Evolutionary conservation across 306 rosid genomes (phyloP).

Genomic region (Cyclanthera cordifolia): DNA sequence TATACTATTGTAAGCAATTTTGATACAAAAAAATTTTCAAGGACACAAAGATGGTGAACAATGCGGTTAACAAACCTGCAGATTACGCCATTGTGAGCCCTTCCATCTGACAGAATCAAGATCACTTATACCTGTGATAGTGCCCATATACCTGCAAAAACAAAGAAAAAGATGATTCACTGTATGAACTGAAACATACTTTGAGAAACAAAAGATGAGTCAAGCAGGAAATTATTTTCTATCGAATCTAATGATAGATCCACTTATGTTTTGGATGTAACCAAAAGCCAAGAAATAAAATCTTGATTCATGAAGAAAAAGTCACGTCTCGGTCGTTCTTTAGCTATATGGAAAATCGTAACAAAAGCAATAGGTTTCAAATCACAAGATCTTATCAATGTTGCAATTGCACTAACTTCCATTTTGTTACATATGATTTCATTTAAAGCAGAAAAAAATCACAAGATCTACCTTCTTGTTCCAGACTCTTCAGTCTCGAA

Average conservation of each 20-base stretch:
- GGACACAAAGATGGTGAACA: neutral
- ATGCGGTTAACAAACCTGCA: slow-evolving; percentile 47
- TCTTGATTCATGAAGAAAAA: neutral
- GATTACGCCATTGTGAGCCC: slow-evolving; percentile 91
- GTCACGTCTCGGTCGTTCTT: neutral
- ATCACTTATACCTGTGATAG: slow-evolving; percentile 83
- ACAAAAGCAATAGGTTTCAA: neutral
- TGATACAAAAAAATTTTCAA: neutral
- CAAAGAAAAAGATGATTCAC: too few relatives aligned
- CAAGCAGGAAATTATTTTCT: neutral
- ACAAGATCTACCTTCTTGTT: slow-evolving; percentile 68
- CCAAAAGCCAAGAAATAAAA: neutral
- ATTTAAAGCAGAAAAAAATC: neutral
- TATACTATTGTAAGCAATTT: neutral
- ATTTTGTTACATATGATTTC: neutral
- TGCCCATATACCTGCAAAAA: slow-evolving; percentile 87
- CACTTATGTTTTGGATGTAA: neutral
- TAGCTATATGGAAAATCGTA: neutral
- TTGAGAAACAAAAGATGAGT: neutral
- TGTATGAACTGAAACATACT: neutral
- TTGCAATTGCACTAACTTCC: neutral
- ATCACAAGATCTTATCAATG: neutral
- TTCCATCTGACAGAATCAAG: slow-evolving; percentile 93
- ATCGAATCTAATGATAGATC: neutral
- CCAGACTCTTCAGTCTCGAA: slow-evolving; percentile 97